Percentiles rank a stretch among this genome's conserved stretches.
Conservation (phyloP, 768 basidiomycete genomes). For the Panellus pusillus region DNA sequence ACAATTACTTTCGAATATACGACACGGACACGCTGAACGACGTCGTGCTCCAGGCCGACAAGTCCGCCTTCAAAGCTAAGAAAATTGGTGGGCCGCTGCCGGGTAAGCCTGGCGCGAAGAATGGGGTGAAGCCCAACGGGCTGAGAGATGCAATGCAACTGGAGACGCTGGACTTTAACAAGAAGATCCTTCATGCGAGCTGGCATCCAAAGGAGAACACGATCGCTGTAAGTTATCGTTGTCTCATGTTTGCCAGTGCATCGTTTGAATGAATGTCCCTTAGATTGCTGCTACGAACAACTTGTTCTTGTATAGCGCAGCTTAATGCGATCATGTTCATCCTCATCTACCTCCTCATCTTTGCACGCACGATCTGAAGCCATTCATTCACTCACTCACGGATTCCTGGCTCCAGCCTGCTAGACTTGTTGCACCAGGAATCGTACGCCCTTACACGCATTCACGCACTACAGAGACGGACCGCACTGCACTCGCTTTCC, state of each 20-base stretch:
- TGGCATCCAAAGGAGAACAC: conserved; percentile 99
- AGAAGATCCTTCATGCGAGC: conserved; percentile 93
- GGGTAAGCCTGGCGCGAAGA: conserved; percentile 69
- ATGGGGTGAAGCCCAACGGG: conserved; percentile 70
- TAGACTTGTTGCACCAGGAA: conserved; percentile 20
- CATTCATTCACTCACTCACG: conserved; percentile 9
- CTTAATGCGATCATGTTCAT: conserved; percentile 36
- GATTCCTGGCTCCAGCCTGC: conserved; percentile 3
- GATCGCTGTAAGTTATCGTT: conserved; percentile 74
- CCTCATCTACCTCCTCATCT: conserved; percentile 17
- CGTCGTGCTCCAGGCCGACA: conserved; percentile 95
- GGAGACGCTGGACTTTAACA: conserved; percentile 89
- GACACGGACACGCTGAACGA: conserved; percentile 87
- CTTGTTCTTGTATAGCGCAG: conserved; percentile 82
- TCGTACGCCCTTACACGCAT: conserved; percentile 19
- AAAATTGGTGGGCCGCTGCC: conserved; percentile 88
- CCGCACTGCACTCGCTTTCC: conserved; percentile 17
- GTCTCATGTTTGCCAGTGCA: not conserved
- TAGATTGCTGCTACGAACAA: conserved; percentile 98
- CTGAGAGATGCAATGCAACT: conserved; percentile 86
- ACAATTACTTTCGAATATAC: conserved; percentile 99
- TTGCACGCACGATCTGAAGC: conserved; percentile 17
- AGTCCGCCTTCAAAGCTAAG: conserved; percentile 99
- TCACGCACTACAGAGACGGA: conserved; percentile 16
- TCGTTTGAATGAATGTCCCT: conserved; percentile 2